Evolutionary conservation across 176 grass and related monocot species (phyloP).

Genomic region (Zizania latifolia): DNA sequence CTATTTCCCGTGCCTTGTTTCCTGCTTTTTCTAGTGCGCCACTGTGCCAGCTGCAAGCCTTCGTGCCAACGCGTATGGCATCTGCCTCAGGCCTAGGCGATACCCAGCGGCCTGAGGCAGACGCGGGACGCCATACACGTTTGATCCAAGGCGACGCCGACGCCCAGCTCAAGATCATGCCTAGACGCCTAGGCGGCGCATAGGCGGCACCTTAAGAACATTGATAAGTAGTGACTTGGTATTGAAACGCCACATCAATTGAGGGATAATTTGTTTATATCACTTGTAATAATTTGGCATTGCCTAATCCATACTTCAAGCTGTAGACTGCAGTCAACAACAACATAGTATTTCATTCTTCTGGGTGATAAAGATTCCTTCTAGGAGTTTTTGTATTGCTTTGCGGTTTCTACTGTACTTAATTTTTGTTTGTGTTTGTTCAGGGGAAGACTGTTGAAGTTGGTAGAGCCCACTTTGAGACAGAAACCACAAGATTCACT

Average conservation of each 20-base stretch:
- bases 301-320: background rate
- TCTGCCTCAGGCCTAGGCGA: no score
- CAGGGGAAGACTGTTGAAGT: conserved; percentile 86
- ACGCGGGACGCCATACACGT: no score
- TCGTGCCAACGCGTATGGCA: no score
- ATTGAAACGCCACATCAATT: background rate
- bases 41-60: no score
- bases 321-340: background rate
- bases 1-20: no score
- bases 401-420: background rate
- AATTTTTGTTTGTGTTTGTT: conserved; percentile 24
- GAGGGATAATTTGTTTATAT: background rate
- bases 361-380: background rate
- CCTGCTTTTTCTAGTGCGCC: no score
- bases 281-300: background rate
- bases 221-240: background rate
- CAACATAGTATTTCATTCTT: conserved; percentile 4
- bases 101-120: no score
- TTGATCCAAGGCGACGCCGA: no score
- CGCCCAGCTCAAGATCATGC: no score
- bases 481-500: conserved; percentile 81
- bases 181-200: no score
- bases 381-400: background rate
- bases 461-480: conserved; percentile 92
- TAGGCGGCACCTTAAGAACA: no score